These are phyloP conservation scores for Fusarium nanum DNA, from an alignment of 2,329 filamentous ascomycete genomes.

Conservation along the genomic window DNA sequence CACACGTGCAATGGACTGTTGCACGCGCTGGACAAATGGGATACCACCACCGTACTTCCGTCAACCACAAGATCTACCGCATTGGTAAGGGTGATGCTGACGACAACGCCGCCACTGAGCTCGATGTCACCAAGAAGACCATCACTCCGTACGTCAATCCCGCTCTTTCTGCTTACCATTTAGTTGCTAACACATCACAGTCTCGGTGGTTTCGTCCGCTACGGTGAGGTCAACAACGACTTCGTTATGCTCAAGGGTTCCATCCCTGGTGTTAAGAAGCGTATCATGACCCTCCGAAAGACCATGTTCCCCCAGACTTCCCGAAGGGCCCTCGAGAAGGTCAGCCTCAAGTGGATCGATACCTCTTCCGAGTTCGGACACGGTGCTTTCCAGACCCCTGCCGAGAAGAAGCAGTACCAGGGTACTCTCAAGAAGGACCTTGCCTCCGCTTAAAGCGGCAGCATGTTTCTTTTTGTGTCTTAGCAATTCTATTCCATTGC, in stretches of 20 bases:
- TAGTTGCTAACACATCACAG: conserved; percentile 62
- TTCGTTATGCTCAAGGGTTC: conserved; percentile 98
- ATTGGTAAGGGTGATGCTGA: conserved; percentile 93
- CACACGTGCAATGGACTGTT: conserved; percentile 99
- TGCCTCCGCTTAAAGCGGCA: conserved; percentile 57
- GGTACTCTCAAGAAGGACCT: conserved; percentile 99
- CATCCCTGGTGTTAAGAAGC: conserved; percentile 98
- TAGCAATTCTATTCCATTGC: conserved; percentile 55
- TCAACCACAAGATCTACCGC: conserved; percentile 99
- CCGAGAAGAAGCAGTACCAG: conserved; percentile 97
- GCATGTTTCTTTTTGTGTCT: conserved; percentile 58
- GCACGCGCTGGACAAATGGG: conserved; percentile 99
- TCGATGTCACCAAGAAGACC: conserved; percentile 98
- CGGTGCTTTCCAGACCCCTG: conserved; percentile 98
- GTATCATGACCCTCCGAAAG: conserved; percentile 98
- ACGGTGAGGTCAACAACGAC: conserved; percentile 99
- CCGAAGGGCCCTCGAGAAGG: conserved; percentile 96
- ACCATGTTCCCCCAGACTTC: conserved; percentile 98
- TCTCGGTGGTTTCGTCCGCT: conserved; percentile 98
- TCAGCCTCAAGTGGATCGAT: conserved; percentile 99
- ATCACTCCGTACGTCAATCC: conserved; percentile 91
- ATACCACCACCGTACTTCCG: conserved; percentile 99
- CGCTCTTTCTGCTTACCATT: neutral
- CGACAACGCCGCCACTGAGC: conserved; percentile 92
- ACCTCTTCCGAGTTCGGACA: conserved; percentile 99